Evolutionary conservation across 2,329 filamentous ascomycete species (phyloP), one percentile per base, ranked within the genome.

Genomic region (Boeremia lycopersici): DNA sequence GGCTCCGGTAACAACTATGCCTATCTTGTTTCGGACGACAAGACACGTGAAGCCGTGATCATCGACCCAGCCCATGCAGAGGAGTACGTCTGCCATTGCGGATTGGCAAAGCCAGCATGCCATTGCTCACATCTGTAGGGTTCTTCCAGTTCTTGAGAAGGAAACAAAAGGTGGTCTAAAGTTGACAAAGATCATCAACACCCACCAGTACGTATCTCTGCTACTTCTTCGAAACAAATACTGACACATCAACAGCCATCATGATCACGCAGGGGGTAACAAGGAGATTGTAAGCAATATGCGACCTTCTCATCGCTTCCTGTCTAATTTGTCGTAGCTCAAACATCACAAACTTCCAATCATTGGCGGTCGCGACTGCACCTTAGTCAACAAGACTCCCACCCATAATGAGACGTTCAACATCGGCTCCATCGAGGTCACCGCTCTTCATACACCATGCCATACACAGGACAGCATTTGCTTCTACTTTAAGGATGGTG

Each of bases 391-490:
- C 23, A 82, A 82, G 65, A 96, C 89, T 0, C 93, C 93, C 0
- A 77, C 78, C 2, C 85, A 98, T 73, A 86, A 87, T 34, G 86
- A 91, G 62, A 85, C 81, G 3, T 96, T 97, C 81, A 88, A 85
- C 60, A 86, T 99, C 59, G 95, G 95, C 51, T 81, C 84, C 63
- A 95, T 99, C 74, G 83, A 84, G 12, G 89, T 97, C 53, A 93
- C 85, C 72, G 89, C 90, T 23, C 80, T 98, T n/a, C 90, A 98
- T 77, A 99, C 95, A 11, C 95, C 95, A 1, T 99, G 95, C 76
- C 95, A 99, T 74, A 99, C 95, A 1, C 93, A 97, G 78, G 95
- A 99, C 78, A 97, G 93, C 75, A 96, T 99, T 73, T 99, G 95
- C 81, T 99, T 88, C 80, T 91, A 87, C 65, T 87, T 95, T 80